Conservation (phyloP, 2,329 filamentous ascomycete genomes). For the Eurotiales sp. region DNA sequence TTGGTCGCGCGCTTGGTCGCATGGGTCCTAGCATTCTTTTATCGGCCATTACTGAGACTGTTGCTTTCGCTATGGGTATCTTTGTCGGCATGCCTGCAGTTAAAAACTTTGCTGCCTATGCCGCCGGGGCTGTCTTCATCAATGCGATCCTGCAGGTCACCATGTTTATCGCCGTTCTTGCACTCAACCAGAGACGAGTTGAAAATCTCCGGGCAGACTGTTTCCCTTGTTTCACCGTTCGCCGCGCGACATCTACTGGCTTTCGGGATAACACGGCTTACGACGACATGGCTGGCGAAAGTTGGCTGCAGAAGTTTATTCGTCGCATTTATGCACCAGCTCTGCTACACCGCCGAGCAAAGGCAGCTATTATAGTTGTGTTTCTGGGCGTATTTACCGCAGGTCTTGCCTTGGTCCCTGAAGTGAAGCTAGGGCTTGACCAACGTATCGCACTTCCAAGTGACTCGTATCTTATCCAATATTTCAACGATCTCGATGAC, state of each 20-base stretch:
- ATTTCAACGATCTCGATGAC: conserved; percentile 92
- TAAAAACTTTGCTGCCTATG: conserved; percentile 94
- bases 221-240: conserved; percentile 81
- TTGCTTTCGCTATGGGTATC: conserved; percentile 86
- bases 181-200: conserved; percentile 85
- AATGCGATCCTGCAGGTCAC: conserved; percentile 96
- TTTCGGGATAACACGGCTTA: conserved; percentile 64
- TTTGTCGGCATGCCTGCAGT: conserved; percentile 98
- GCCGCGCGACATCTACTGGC: conserved; percentile 64
- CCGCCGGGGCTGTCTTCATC: conserved; percentile 92
- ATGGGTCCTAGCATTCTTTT: conserved; percentile 97
- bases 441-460: conserved; percentile 92
- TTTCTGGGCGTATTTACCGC: conserved; percentile 88
- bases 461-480: conserved; percentile 90
- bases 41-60: conserved; percentile 90
- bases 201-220: conserved; percentile 88
- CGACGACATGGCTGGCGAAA: conserved; percentile 74
- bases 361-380: conserved; percentile 68
- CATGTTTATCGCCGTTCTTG: conserved; percentile 89
- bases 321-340: conserved; percentile 82
- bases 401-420: conserved; percentile 77
- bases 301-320: conserved; percentile 79
- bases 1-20: conserved; percentile 82
- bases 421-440: conserved; percentile 82
- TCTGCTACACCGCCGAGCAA: conserved; percentile 75